Percentiles rank a stretch among this genome's conserved stretches.
Evolutionary conservation across 768 basidiomycete genomes (phyloP).

Genomic region (Lentinula boryana): DNA sequence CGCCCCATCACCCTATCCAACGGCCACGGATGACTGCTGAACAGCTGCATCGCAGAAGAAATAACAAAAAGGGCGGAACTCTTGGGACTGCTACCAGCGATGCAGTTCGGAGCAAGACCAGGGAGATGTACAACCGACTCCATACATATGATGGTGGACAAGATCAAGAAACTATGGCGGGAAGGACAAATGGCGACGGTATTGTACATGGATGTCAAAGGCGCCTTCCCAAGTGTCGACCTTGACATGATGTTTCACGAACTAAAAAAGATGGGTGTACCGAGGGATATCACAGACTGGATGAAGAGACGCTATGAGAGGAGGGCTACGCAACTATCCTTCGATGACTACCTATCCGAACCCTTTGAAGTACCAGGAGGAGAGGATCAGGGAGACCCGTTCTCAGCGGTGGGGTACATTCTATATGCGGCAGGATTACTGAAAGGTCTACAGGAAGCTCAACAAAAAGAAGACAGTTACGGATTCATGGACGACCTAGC

Average conservation of each 20-base stretch:
- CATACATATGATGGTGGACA: slow-evolving; percentile 17
- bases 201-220: slow-evolving; percentile 24
- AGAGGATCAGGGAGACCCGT: slow-evolving; percentile 20
- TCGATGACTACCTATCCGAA: slow-evolving; percentile 21
- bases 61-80: slow-evolving; percentile 10
- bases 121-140: slow-evolving; percentile 23
- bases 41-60: not conserved
- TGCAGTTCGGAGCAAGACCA: slow-evolving; percentile 24
- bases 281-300: slow-evolving; percentile 10
- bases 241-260: slow-evolving; percentile 15
- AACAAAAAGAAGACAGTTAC: not conserved
- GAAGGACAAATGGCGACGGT: slow-evolving; percentile 15
- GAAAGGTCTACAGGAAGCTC: slow-evolving; percentile 12
- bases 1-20: slow-evolving; percentile 26
- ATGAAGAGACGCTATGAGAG: not conserved
- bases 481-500: slow-evolving; percentile 16
- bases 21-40: not conserved
- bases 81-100: slow-evolving; percentile 14
- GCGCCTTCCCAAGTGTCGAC: slow-evolving; percentile 19
- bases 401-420: slow-evolving; percentile 18
- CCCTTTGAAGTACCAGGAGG: slow-evolving; percentile 13
- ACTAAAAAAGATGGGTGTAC: slow-evolving; percentile 15
- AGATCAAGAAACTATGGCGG: slow-evolving; percentile 17
- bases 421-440: slow-evolving; percentile 13
- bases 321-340: slow-evolving; percentile 14